These are phyloP conservation scores for Kwoniella shivajii DNA, from an alignment of 1,284 basidiomycete species.

Conservation along the genomic window DNA sequence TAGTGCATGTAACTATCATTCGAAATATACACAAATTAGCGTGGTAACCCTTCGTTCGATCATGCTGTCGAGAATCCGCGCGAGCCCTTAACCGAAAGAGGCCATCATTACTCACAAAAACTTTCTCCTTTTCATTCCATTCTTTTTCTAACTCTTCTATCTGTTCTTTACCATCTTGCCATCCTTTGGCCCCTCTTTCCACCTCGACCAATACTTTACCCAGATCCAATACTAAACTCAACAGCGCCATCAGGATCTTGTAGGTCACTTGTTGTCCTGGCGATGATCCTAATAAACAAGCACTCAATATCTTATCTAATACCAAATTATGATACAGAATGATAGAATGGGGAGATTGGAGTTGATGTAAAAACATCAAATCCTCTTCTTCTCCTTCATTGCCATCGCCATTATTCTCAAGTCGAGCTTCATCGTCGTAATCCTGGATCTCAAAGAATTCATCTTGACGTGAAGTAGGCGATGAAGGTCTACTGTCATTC, in stretches of 20 bases:
- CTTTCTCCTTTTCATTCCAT: slow-evolving; percentile 63
- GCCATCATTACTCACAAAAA: slow-evolving; percentile 60
- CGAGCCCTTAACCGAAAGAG: not conserved
- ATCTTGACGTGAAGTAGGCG: slow-evolving; percentile 16
- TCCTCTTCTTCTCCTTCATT: slow-evolving; percentile 17
- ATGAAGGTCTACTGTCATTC: slow-evolving; percentile 22
- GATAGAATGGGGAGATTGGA: slow-evolving; percentile 70
- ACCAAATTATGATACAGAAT: slow-evolving; percentile 68
- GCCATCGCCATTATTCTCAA: slow-evolving; percentile 23
- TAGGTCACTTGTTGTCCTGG: slow-evolving; percentile 66
- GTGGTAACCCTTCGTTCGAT: not conserved
- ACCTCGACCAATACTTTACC: slow-evolving; percentile 69
- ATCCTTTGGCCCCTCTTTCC: slow-evolving; percentile 61
- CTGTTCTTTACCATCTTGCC: slow-evolving; percentile 60
- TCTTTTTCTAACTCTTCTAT: slow-evolving; percentile 62
- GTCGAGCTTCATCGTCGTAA: not conserved
- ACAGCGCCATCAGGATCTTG: slow-evolving; percentile 65
- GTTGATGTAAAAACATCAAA: slow-evolving; percentile 30
- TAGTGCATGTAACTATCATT: slow-evolving; percentile 39
- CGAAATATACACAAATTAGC: not conserved
- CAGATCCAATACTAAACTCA: slow-evolving; percentile 71
- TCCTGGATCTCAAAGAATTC: not conserved
- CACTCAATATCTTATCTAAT: slow-evolving; percentile 73
- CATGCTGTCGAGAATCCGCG: not conserved
- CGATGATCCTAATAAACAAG: slow-evolving; percentile 66